Evolutionary conservation across 179 eudicot species (phyloP).

Genomic region (Corrigiola litoralis): DNA sequence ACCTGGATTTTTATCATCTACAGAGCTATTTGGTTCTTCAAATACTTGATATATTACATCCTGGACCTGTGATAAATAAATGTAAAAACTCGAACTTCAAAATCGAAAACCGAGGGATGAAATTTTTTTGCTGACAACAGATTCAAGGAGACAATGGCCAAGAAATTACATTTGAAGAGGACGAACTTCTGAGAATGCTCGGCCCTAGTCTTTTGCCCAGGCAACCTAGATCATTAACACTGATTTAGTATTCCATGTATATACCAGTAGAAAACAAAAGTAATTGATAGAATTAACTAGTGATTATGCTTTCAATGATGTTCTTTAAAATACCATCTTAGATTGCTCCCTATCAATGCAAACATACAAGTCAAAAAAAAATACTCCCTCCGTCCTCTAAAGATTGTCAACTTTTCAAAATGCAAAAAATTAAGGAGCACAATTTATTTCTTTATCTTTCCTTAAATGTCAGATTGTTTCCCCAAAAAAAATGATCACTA

Average conservation of each 20-base stretch:
- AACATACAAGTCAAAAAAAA: neutral
- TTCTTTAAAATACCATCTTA: no score
- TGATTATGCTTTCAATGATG: no score
- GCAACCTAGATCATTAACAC: constrained; percentile 49
- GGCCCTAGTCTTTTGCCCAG: constrained; percentile 74
- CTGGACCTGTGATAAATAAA: constrained; percentile 46
- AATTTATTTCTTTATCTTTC: no score
- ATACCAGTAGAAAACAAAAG: neutral
- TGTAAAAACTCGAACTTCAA: neutral
- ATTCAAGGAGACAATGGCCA: neutral
- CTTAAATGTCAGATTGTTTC: no score
- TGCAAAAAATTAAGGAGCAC: no score
- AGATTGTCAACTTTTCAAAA: no score
- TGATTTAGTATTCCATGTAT: constrained; percentile 3
- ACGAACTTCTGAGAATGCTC: constrained; percentile 45
- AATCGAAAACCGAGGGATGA: neutral
- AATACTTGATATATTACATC: constrained; percentile 77
- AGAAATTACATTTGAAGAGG: constrained; percentile 50
- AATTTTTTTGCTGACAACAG: neutral
- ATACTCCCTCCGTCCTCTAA: no score
- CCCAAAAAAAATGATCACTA: no score
- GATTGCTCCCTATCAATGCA: no score
- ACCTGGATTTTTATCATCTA: constrained; percentile 34
- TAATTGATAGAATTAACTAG: no score
- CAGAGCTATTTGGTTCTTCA: constrained; percentile 44